phyloP scores from a whole-genome alignment of 345 rosid genomes.

The Eucalyptus leucophloia region DNA sequence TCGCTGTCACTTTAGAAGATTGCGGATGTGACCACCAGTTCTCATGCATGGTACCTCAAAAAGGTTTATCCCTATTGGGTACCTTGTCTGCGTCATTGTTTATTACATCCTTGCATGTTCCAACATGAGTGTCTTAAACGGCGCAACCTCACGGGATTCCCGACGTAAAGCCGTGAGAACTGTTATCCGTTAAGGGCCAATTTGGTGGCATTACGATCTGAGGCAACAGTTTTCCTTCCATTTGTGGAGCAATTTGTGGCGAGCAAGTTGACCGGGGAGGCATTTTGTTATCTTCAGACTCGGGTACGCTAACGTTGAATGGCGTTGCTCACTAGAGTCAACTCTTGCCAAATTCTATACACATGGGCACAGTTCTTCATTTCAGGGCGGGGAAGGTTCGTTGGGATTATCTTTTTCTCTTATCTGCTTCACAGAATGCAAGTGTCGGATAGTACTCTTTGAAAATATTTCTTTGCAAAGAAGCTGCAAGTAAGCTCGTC shows the following conservation, averaged over 20 bases:
- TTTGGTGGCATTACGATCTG: not conserved
- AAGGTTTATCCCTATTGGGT: not conserved
- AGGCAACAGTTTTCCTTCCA: not conserved
- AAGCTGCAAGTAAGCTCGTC: not conserved
- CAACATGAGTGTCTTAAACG: not conserved
- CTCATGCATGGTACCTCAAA: not conserved
- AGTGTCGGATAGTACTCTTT: not conserved
- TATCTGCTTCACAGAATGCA: not conserved
- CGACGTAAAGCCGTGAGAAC: not conserved
- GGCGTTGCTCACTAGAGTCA: not conserved
- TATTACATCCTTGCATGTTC: not conserved
- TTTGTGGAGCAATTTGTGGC: not conserved
- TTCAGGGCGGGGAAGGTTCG: not conserved
- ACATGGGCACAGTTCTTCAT: not conserved
- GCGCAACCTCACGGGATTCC: not conserved
- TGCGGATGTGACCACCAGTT: not conserved
- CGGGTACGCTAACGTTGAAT: not conserved
- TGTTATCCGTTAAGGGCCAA: not conserved
- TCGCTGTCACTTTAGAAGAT: not conserved
- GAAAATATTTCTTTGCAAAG: not conserved
- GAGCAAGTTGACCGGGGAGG: not conserved
- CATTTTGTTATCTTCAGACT: not conserved
- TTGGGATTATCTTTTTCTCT: not conserved
- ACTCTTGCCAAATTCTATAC: not conserved
- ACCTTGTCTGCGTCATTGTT: not conserved